phyloP scores from a whole-genome alignment of 2,329 filamentous ascomycete genomes.

The Alternaria brassicae region DNA sequence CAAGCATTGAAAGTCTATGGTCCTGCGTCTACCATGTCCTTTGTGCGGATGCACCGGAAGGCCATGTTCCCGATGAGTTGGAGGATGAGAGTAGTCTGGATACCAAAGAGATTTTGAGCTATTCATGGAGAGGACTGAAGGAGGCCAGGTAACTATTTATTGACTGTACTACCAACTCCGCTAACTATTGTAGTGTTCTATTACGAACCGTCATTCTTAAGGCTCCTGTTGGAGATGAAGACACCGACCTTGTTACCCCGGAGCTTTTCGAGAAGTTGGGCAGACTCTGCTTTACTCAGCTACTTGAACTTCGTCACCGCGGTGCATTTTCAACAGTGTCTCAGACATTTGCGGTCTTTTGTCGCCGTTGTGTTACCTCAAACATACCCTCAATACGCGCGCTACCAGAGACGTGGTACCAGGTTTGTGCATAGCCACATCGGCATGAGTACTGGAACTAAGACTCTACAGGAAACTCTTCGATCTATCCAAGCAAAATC shows the following conservation, averaged over 20 bases:
- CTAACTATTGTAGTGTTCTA: slow-evolving; percentile 65
- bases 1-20: slow-evolving; percentile 76
- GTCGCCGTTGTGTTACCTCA: slow-evolving; percentile 68
- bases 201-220: slow-evolving; percentile 59
- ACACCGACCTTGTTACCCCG: slow-evolving; percentile 29
- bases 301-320: slow-evolving; percentile 83
- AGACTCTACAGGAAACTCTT: slow-evolving; percentile 63
- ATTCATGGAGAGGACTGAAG: slow-evolving; percentile 93
- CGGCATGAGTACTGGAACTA: background rate
- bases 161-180: too few species aligned
- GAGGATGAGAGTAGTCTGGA: slow-evolving; percentile 74
- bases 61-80: slow-evolving; percentile 79
- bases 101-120: slow-evolving; percentile 90
- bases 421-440: slow-evolving; percentile 28
- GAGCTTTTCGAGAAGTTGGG: slow-evolving; percentile 72
- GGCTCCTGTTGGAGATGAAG: slow-evolving; percentile 41
- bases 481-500: slow-evolving; percentile 75
- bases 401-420: slow-evolving; percentile 74
- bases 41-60: slow-evolving; percentile 94
- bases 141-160: slow-evolving; percentile 75
- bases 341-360: slow-evolving; percentile 83
- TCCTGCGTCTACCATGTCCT: slow-evolving; percentile 74
- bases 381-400: slow-evolving; percentile 51
- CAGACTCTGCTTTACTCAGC: slow-evolving; percentile 77
- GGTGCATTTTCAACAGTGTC: slow-evolving; percentile 95